These are phyloP conservation scores for Leptographium radiaticola DNA, from an alignment of 2,329 filamentous ascomycete species.

Conservation along the genomic window DNA sequence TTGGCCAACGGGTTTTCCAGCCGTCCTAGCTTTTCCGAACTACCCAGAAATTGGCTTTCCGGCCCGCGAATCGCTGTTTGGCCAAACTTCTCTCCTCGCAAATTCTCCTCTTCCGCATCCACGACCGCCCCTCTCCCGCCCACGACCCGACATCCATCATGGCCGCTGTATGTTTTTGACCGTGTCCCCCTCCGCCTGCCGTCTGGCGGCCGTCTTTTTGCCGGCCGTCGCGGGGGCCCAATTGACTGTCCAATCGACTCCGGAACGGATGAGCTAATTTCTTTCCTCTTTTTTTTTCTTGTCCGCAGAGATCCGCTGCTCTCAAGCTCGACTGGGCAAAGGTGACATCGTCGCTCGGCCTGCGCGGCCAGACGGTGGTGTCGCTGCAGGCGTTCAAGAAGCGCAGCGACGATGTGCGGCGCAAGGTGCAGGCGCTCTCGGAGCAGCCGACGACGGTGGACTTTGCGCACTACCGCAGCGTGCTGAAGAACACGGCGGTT, in stretches of 20 bases:
- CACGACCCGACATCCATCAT: slow-evolving; percentile 9
- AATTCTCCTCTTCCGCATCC: neutral
- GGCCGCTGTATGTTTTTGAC: slow-evolving; percentile 11
- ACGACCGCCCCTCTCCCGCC: neutral
- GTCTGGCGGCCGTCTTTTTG: neutral
- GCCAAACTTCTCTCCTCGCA: neutral
- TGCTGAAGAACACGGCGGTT: slow-evolving; percentile 92
- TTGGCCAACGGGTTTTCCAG: neutral
- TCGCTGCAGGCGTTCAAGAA: slow-evolving; percentile 97
- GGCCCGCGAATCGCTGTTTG: slow-evolving; percentile 1
- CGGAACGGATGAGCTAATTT: slow-evolving; percentile 39
- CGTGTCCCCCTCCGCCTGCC: neutral
- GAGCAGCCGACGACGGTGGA: slow-evolving; percentile 81
- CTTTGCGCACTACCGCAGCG: slow-evolving; percentile 81
- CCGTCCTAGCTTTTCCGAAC: slow-evolving; percentile 14
- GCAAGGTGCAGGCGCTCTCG: slow-evolving; percentile 73
- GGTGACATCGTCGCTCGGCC: slow-evolving; percentile 84
- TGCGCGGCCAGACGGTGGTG: slow-evolving; percentile 85
- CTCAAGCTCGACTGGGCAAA: slow-evolving; percentile 99
- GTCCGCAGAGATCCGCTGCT: slow-evolving; percentile 76
- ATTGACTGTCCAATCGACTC: neutral
- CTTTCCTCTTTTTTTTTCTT: neutral
- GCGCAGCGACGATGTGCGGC: slow-evolving; percentile 97
- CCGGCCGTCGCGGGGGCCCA: neutral
- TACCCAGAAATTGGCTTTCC: slow-evolving; percentile 4